Evolutionary conservation across 345 rosid genomes (phyloP).

Genomic region (Fremontodendron californicum): DNA sequence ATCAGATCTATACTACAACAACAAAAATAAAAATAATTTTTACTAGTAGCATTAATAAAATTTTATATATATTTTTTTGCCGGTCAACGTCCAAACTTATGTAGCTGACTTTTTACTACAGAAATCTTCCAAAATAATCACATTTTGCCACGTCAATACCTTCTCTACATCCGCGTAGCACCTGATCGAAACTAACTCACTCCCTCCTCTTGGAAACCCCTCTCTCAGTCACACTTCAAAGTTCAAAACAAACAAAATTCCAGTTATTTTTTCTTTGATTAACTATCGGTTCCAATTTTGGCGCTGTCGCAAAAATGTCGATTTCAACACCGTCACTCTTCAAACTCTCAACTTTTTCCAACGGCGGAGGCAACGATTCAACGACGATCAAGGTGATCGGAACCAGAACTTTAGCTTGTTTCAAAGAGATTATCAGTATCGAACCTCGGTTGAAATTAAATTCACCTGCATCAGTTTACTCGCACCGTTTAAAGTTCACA

Average conservation of each 20-base stretch:
- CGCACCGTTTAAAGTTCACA: not conserved
- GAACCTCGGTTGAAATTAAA: slow-evolving; percentile 2
- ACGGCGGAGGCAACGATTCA: not conserved
- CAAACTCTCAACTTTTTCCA: not conserved
- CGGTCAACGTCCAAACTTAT: too few relatives aligned
- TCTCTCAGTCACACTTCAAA: not conserved
- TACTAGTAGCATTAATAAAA: too few relatives aligned
- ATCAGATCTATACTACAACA: too few relatives aligned
- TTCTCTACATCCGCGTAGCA: not conserved
- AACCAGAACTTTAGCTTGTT: not conserved
- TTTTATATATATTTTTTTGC: too few relatives aligned
- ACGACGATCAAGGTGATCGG: not conserved
- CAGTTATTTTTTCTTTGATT: not conserved
- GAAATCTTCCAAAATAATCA: not conserved
- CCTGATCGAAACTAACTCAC: not conserved
- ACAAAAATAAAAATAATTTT: too few relatives aligned
- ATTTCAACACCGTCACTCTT: not conserved
- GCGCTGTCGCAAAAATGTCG: not conserved
- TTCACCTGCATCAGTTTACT: not conserved
- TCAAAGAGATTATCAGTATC: not conserved
- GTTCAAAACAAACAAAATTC: not conserved
- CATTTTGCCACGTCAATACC: not conserved
- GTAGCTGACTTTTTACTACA: too few relatives aligned
- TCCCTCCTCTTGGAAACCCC: not conserved
- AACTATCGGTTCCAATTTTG: not conserved